Percentiles rank a stretch among this genome's conserved stretches.
phyloP scores from a whole-genome alignment of 2,329 filamentous ascomycete genomes.

The Graphiopsis chlorocephala region DNA sequence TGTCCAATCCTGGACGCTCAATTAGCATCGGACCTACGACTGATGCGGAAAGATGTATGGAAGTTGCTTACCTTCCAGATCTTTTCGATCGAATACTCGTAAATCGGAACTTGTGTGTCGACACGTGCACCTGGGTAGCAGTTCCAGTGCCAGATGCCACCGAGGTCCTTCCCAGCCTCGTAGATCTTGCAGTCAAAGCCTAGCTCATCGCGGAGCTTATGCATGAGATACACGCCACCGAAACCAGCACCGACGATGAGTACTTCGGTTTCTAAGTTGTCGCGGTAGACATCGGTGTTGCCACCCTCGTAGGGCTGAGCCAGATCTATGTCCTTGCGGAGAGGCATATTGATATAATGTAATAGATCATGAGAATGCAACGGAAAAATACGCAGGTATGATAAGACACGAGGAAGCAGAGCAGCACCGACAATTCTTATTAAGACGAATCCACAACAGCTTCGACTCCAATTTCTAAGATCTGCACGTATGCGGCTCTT shows the following conservation, averaged over 20 bases:
- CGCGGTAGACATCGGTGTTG: constrained; percentile 6
- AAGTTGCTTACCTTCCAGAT: constrained; percentile 39
- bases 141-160: constrained; percentile 41
- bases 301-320: constrained; percentile 1
- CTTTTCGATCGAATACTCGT: constrained; percentile 48
- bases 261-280: constrained; percentile 22
- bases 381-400: background rate
- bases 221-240: constrained; percentile 28
- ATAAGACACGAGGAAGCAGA: background rate
- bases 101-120: constrained; percentile 47
- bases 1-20: constrained; percentile 48
- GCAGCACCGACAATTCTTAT: background rate
- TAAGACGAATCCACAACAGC: background rate
- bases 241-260: constrained; percentile 33
- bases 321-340: constrained; percentile 9
- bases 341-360: background rate
- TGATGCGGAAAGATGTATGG: background rate
- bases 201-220: constrained; percentile 27
- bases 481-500: background rate
- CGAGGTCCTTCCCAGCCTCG: constrained; percentile 37
- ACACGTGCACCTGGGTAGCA: constrained; percentile 47
- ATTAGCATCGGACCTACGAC: background rate
- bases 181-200: constrained; percentile 36
- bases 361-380: too few relatives aligned
- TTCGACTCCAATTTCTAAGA: background rate